Conservation (phyloP, 2,329 filamentous ascomycete genomes). For the Cercospora sp. region DNA sequence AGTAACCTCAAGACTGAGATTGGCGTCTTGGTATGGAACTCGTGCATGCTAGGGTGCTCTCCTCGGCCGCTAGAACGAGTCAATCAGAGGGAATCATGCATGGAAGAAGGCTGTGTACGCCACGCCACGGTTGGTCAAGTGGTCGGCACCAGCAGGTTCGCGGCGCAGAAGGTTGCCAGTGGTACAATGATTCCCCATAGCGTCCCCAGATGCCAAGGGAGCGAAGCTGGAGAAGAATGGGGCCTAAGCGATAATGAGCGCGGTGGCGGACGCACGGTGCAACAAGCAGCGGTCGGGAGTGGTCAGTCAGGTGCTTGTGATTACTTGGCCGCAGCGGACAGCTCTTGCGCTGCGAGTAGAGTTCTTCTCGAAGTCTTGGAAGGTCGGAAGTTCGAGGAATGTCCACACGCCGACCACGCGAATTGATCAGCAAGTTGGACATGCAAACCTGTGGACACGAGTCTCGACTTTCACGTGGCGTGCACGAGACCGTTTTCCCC, state of each 20-base stretch:
- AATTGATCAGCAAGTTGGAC: not conserved
- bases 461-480: conserved; percentile 12
- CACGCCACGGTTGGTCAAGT: not conserved
- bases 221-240: conserved; percentile 13
- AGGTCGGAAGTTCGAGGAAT: conserved; percentile 12
- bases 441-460: not conserved
- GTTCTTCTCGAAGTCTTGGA: conserved; percentile 19
- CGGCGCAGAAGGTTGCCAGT: not conserved
- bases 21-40: conserved; percentile 16
- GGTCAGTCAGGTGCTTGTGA: not conserved
- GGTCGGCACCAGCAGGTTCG: conserved; percentile 3
- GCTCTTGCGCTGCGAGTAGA: conserved; percentile 7
- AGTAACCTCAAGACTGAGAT: conserved; percentile 12
- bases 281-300: not conserved
- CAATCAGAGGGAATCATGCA: conserved; percentile 6
- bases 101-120: conserved; percentile 13
- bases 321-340: conserved; percentile 15
- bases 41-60: conserved; percentile 4
- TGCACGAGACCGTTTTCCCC: conserved; percentile 7
- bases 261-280: conserved; percentile 7
- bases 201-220: conserved; percentile 13
- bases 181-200: conserved; percentile 2
- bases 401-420: conserved; percentile 7
- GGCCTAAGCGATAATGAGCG: conserved; percentile 11
- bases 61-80: conserved; percentile 6